Evolutionary conservation across 768 basidiomycete species (phyloP), one percentile per base, ranked within the genome.

Genomic region (Pisolithus microcarpus): DNA sequence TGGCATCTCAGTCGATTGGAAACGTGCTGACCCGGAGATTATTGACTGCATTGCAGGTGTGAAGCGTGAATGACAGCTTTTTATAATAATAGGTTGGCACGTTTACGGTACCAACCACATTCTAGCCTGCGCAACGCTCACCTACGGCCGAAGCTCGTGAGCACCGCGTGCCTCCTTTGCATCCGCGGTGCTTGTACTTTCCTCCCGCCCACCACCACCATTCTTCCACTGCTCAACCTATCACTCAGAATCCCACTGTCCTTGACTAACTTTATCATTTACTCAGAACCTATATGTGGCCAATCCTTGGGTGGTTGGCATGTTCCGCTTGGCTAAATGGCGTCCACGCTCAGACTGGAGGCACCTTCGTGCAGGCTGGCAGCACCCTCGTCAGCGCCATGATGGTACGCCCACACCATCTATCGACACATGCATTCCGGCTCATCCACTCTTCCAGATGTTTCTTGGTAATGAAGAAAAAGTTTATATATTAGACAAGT

Each of bases 401-500:
- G 78, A 79, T 79, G 78, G 77, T 79, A 21, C 49, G 72, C 64
- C 37, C 0, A 9, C 43, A 49, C n/a, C 31, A 26, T 11, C 18
- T 37, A 43, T 40, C 31, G 7, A 40, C 46, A 48, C 16, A 43
- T 24, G 28, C 23, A 38, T 50, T 23, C 26, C 40, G 47, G 49
- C 26, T 40, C 11, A 21, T 46, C 44, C 23, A 51, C 11, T 44
- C 38, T 43, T 16, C 58, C 61, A 86, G 87, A 81, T 87, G 79
- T 90, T 92, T 65, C 69, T 92, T 47, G 90, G 87, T 30, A 87
- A 84, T 55, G 71, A 77, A 7, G 72, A 89, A 57, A 89, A 82
- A 64, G 85, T 94, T 31, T 94, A 93, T 68, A 86, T 93, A 19
- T 70, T 93, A n/a, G 92, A 96, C 73, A 96, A 96, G 71, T 81